These are phyloP conservation scores for Tuber aestivum DNA, from an alignment of 495 filamentous ascomycete species.

Conservation along the genomic window DNA sequence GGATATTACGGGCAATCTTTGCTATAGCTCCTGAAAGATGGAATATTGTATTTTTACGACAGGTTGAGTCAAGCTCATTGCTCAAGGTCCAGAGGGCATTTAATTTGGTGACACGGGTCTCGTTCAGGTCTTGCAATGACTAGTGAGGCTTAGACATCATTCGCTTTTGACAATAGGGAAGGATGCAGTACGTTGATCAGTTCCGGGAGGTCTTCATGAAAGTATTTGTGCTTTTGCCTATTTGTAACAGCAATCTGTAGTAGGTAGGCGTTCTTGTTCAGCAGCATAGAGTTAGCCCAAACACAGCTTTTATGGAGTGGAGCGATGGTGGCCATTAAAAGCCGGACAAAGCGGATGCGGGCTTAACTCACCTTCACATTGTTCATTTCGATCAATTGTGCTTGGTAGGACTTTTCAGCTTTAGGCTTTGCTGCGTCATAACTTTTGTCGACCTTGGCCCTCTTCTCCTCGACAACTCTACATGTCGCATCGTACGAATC, in stretches of 20 bases:
- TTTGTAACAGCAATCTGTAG: constrained; percentile 94
- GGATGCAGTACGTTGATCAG: constrained; percentile 65
- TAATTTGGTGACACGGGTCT: constrained; percentile 73
- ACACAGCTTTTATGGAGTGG: not conserved
- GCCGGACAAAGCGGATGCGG: not conserved
- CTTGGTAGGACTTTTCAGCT: constrained; percentile 81
- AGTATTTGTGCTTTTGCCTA: constrained; percentile 92
- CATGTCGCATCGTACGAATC: constrained; percentile 86
- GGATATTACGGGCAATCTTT: constrained; percentile 84
- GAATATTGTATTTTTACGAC: constrained; percentile 64
- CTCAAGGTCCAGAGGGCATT: constrained; percentile 81
- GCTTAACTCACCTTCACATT: constrained; percentile 64
- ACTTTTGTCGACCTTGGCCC: constrained; percentile 86
- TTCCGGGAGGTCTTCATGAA: constrained; percentile 92
- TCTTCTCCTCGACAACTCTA: constrained; percentile 87
- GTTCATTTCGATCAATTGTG: constrained; percentile 86
- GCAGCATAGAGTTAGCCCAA: constrained; percentile 41
- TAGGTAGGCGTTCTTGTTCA: constrained; percentile 75
- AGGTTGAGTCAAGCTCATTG: constrained; percentile 66
- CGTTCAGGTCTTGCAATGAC: constrained; percentile 81
- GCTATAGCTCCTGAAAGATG: constrained; percentile 62
- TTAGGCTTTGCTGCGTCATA: constrained; percentile 81
- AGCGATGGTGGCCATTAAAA: not conserved
- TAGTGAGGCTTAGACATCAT: constrained; percentile 39
- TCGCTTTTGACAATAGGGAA: not conserved